Evolutionary conservation across 495 filamentous ascomycete species (phyloP).

Genomic region (Bryoglossum gracile): DNA sequence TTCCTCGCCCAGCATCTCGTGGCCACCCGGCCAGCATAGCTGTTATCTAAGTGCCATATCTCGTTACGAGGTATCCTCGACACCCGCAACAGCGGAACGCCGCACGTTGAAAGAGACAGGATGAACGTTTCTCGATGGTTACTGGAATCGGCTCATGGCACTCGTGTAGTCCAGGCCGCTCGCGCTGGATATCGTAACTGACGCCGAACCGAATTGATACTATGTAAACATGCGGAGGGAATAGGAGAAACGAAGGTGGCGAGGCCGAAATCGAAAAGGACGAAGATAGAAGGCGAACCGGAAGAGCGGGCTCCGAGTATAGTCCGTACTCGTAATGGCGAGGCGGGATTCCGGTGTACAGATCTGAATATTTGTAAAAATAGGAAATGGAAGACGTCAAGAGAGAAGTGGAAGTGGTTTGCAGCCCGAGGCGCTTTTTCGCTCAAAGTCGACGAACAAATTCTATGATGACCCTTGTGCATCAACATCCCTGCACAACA

Average conservation of each 20-base stretch:
- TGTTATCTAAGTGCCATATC: slow-evolving; percentile 44
- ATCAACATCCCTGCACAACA: background rate
- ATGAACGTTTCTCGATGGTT: slow-evolving; percentile 19
- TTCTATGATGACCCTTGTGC: background rate
- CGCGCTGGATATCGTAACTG: background rate
- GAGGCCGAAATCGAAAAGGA: background rate
- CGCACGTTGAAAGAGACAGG: slow-evolving; percentile 23
- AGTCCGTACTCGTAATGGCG: slow-evolving; percentile 1
- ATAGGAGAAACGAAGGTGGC: background rate
- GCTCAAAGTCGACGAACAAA: no score
- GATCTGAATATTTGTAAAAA: background rate
- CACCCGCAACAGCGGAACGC: slow-evolving; percentile 41
- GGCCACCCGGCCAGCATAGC: slow-evolving; percentile 45
- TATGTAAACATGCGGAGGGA: slow-evolving; percentile 7
- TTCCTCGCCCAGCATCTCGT: slow-evolving; percentile 8
- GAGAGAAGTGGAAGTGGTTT: background rate
- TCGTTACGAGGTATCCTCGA: slow-evolving; percentile 42
- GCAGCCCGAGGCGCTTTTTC: no score
- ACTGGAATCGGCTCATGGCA: slow-evolving; percentile 22
- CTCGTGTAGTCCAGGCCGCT: background rate
- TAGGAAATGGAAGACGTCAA: slow-evolving; percentile 13
- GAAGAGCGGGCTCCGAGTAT: background rate
- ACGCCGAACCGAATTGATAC: background rate
- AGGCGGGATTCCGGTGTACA: background rate
- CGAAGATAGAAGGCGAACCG: background rate